A percentile compares a stretch with the other conserved stretches of the same genome.
phyloP scores from a whole-genome alignment of 208 protist genomes.

The Lotmaria passim region DNA sequence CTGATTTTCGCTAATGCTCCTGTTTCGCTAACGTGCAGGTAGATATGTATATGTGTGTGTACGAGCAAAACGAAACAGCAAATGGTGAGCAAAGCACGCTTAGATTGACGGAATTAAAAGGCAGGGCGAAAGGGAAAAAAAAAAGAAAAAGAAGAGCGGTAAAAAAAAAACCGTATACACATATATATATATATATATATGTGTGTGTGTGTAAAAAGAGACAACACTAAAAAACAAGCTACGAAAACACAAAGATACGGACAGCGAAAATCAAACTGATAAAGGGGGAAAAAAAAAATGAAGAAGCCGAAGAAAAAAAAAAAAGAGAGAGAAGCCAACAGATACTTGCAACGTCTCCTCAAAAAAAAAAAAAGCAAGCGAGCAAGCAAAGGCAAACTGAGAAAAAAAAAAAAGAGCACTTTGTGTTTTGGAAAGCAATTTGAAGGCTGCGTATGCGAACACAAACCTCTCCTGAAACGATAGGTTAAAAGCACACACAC shows the following conservation, averaged over 20 bases:
- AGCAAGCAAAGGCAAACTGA: slow-evolving; percentile 11
- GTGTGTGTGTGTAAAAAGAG: too few species aligned
- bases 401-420: neutral
- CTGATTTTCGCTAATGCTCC: too few species aligned
- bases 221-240: neutral
- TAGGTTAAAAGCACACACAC: neutral
- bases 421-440: neutral
- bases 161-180: slow-evolving; percentile 9
- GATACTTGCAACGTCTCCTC: neutral
- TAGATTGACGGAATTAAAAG: neutral
- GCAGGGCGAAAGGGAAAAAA: neutral
- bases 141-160: slow-evolving; percentile 9
- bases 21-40: neutral
- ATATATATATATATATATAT: slow-evolving; percentile 15
- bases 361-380: slow-evolving; percentile 15
- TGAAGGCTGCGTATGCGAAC: neutral
- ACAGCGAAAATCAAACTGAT: neutral
- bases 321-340: neutral
- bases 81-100: neutral
- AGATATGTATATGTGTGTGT: slow-evolving; percentile 1
- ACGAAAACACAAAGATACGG: slow-evolving; percentile 4
- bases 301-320: slow-evolving; percentile 15
- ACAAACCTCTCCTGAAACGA: neutral
- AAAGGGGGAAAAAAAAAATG: slow-evolving; percentile 22
- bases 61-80: neutral